These are phyloP conservation scores for Chrysanthemum lavandulifolium DNA, from an alignment of 129 eudicot genomes.

Conservation along the genomic window DNA sequence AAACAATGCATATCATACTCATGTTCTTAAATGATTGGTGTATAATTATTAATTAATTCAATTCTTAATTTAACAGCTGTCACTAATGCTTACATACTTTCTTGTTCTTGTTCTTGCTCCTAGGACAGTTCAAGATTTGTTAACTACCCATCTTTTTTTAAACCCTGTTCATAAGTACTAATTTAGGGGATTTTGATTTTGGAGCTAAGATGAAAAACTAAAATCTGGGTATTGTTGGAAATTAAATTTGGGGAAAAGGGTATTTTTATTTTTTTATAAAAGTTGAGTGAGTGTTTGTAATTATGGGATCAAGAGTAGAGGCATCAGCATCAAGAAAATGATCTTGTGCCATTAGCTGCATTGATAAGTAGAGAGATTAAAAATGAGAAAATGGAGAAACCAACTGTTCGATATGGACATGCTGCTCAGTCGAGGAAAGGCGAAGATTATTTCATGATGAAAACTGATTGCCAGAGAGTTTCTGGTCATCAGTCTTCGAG, in stretches of 20 bases:
- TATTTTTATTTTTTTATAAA: constrained; percentile 1
- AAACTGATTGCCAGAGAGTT: constrained; percentile 74
- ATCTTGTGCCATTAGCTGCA: constrained; percentile 83
- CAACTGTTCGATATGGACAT: constrained; percentile 62
- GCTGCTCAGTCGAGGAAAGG: constrained; percentile 90
- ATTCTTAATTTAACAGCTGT: constrained; percentile 21
- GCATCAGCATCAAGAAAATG: constrained; percentile 49
- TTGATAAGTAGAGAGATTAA: constrained; percentile 69
- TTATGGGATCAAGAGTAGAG: constrained; percentile 77
- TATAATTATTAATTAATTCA: constrained; percentile 24
- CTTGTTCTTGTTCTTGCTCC: constrained; percentile 26
- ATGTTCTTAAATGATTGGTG: constrained; percentile 20
- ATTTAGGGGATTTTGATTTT: constrained; percentile 24
- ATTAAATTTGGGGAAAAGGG: constrained; percentile 25
- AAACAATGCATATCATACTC: constrained; percentile 15
- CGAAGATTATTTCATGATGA: constrained; percentile 75
- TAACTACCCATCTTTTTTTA: constrained; percentile 5
- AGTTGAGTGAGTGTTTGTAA: constrained; percentile 5
- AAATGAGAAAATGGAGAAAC: constrained; percentile 94
- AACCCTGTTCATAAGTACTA: neutral
- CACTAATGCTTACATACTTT: constrained; percentile 14
- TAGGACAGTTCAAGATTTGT: constrained; percentile 30
- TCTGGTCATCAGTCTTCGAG: constrained; percentile 66
- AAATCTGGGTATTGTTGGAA: constrained; percentile 19
- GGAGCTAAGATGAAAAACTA: constrained; percentile 13